Evolutionary conservation across 2,329 filamentous ascomycete species (phyloP), one percentile per base, ranked within the genome.

Genomic region (Fusarium sulawesiense): DNA sequence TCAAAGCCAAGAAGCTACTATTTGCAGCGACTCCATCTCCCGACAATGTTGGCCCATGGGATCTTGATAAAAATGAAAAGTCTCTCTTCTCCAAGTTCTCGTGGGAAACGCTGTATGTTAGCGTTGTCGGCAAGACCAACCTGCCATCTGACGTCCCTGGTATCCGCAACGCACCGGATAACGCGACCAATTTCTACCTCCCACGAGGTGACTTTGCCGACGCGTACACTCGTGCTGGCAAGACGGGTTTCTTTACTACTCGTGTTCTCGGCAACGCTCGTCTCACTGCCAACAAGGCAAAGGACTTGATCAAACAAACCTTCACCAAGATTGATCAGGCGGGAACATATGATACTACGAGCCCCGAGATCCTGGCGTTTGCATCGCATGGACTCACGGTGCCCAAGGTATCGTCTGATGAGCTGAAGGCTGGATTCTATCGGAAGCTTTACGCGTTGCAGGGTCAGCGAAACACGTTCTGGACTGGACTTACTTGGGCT

Each of bases 381-480:
- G 55, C 64, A n/a, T 49, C 71, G 10, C 71, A 70, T 27, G 56
- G 60, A 50, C 72, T 32, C 27, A 78, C 60, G 57, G 66, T 20
- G 2, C 65, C 65, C 6, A 69, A 69, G 29, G 78, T 80, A 1
- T 64, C 73, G 2, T 37, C 73, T 0, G 50, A 77, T 3, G 73
- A 76, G 5, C 76, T 82, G 18, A 55, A 59, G 1, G 53, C 47
- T 5, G 79, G 80, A 1, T 81, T 82, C 49, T 81, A 79, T 34
- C 41, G 66, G 0, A 69, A 80, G 14, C 46, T 82, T 6, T 76
- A 80, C 27, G 70, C 50, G 0, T 63, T 82, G 11, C 78, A 82
- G 68, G 79, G 80, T 1, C 59, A 74, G 32, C 69, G 73, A 1
- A 79, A 75, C 44, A 82, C 80, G 1, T 82, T 76, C 60, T 83